These are phyloP conservation scores for Salinomyces thailandicus DNA, from an alignment of 2,329 filamentous ascomycete species.

Conservation along the genomic window DNA sequence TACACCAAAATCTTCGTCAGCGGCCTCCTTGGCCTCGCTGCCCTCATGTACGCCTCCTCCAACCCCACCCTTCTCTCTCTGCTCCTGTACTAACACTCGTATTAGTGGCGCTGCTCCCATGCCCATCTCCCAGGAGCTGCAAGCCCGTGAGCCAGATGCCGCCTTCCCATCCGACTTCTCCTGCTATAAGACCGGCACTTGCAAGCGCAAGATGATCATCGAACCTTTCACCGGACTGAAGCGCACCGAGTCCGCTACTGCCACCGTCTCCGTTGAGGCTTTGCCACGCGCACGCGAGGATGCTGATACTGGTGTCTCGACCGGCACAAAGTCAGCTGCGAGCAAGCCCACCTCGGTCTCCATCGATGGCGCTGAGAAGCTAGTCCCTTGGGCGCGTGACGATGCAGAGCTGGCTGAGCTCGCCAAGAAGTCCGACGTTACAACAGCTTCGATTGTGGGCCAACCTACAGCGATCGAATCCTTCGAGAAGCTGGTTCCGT, in stretches of 20 bases:
- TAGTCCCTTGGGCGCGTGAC: background rate
- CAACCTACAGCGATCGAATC: too few relatives aligned
- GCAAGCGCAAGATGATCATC: background rate
- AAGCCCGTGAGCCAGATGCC: background rate
- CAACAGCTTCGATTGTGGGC: too few relatives aligned
- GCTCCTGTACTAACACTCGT: background rate
- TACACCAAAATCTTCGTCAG: background rate
- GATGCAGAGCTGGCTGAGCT: too few relatives aligned
- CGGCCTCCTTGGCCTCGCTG: background rate
- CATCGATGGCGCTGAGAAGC: background rate
- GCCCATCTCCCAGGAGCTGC: background rate
- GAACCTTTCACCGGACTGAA: background rate
- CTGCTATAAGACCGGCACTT: slow-evolving; percentile 1
- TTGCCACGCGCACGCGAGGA: too few relatives aligned
- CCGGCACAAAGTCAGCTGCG: background rate
- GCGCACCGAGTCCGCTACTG: background rate
- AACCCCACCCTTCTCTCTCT: too few relatives aligned
- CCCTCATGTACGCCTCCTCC: background rate
- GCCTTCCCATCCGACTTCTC: background rate
- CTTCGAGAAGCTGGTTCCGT: background rate
- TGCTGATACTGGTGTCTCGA: too few relatives aligned
- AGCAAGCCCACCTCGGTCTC: background rate
- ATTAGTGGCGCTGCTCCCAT: background rate
- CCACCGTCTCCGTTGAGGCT: background rate
- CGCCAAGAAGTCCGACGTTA: too few relatives aligned